phyloP scores from a whole-genome alignment of 2,329 filamentous ascomycete species.

The Colletotrichum chrysophilum region DNA sequence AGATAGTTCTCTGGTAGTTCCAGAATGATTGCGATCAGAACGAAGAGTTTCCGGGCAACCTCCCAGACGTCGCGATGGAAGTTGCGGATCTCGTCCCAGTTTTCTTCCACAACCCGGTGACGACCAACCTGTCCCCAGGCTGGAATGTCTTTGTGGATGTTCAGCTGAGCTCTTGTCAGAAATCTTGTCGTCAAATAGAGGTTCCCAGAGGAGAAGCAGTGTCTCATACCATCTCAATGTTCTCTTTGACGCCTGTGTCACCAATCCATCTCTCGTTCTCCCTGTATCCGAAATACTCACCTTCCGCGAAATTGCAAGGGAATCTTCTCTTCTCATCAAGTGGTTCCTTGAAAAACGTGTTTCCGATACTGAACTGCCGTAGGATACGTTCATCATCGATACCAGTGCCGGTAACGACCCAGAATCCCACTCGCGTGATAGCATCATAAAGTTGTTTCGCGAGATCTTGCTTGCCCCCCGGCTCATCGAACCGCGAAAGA shows the following conservation, averaged over 20 bases:
- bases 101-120: not conserved
- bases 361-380: not conserved
- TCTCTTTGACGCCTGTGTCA: not conserved
- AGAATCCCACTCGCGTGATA: not conserved
- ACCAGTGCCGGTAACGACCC: not conserved
- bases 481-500: not conserved
- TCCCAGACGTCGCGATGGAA: not conserved
- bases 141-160: not conserved
- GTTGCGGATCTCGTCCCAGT: not conserved
- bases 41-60: not conserved
- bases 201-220: not conserved
- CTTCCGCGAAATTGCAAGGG: not conserved
- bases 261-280: not conserved
- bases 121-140: not conserved
- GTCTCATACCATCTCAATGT: not conserved
- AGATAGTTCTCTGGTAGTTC: not conserved
- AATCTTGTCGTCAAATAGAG: accelerated
- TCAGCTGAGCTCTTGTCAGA: not conserved
- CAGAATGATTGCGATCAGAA: not conserved
- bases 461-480: not conserved
- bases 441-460: not conserved
- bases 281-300: not conserved
- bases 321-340: not conserved
- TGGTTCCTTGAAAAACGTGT: not conserved
- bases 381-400: not conserved